Percentiles rank a stretch among this genome's conserved stretches.
Evolutionary conservation across 176 grass and related monocot species (phyloP).

Genomic region (Pontederia crassipes): DNA sequence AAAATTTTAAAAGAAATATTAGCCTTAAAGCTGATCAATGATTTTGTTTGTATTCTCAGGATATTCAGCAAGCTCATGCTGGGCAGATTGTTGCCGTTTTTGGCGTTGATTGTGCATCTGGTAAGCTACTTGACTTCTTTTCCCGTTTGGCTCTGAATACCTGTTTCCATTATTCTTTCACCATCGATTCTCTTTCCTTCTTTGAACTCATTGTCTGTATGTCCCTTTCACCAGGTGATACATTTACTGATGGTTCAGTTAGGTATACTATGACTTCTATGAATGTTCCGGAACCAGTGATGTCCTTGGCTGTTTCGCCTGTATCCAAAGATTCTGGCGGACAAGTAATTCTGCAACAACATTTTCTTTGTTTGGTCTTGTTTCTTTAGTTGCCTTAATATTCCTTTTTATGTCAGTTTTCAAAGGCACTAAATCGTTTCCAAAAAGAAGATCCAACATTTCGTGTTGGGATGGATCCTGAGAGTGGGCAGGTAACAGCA

Average conservation of each 20-base stretch:
- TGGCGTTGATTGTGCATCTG: conserved; percentile 95
- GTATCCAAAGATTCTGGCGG: conserved; percentile 98
- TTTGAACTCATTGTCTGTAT: conserved; percentile 18
- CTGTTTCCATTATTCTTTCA: too few relatives aligned
- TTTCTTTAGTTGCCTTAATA: conserved; percentile 5
- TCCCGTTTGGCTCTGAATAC: not conserved
- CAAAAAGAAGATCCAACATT: conserved; percentile 98
- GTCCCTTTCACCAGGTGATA: conserved; percentile 62
- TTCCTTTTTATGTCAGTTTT: conserved; percentile 59
- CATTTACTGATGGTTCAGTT: conserved; percentile 87
- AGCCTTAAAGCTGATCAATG: not conserved
- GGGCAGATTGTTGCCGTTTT: conserved; percentile 99
- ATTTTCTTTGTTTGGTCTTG: not conserved
- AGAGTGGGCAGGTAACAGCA: conserved; percentile 64
- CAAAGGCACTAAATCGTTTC: conserved; percentile 93
- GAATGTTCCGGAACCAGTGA: conserved; percentile 98
- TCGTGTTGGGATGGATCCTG: conserved; percentile 82
- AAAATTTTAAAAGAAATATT: not conserved
- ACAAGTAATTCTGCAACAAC: conserved; percentile 53
- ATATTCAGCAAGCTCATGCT: conserved; percentile 96
- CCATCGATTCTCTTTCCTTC: not conserved
- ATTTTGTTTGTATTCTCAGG: conserved; percentile 29
- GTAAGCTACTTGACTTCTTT: conserved; percentile 15
- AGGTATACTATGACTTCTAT: conserved; percentile 99
- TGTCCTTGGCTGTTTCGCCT: conserved; percentile 93